Conservation (phyloP, 495 filamentous ascomycete species). For the Penicillium bovifimosum region DNA sequence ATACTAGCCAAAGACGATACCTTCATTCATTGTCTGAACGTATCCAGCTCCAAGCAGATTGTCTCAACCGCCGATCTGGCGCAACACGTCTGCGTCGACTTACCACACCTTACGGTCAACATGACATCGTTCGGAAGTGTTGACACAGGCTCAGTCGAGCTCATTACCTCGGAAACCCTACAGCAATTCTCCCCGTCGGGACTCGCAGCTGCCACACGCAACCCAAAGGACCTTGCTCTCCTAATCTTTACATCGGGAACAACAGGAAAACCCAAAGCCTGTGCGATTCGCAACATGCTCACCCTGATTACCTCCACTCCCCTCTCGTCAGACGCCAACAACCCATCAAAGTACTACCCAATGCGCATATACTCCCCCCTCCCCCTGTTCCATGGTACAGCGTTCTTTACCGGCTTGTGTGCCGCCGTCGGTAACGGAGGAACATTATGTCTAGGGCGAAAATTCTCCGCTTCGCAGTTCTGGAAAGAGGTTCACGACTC, state of each 20-base stretch:
- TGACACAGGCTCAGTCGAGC: constrained; percentile 50
- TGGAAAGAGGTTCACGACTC: constrained; percentile 76
- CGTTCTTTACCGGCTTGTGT: constrained; percentile 60
- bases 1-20: constrained; percentile 41
- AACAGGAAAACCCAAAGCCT: constrained; percentile 87
- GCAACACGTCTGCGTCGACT: constrained; percentile 29
- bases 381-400: constrained; percentile 84
- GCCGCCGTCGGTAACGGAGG: constrained; percentile 38
- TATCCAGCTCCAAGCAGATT: constrained; percentile 60
- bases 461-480: constrained; percentile 82
- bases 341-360: constrained; percentile 39
- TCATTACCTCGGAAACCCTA: constrained; percentile 39
- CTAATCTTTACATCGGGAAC: constrained; percentile 86
- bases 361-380: constrained; percentile 85
- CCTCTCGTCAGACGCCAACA: constrained; percentile 29
- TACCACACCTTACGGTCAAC: constrained; percentile 39
- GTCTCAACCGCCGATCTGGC: constrained; percentile 51
- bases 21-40: constrained; percentile 74
- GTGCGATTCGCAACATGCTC: constrained; percentile 62
- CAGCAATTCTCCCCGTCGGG: constrained; percentile 34
- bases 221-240: constrained; percentile 51
- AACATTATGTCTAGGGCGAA: constrained; percentile 50
- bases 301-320: constrained; percentile 41
- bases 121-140: constrained; percentile 41
- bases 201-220: constrained; percentile 32